Conservation (phyloP, 371 early-diverging fungal species). For the Mortierella sp. region DNA sequence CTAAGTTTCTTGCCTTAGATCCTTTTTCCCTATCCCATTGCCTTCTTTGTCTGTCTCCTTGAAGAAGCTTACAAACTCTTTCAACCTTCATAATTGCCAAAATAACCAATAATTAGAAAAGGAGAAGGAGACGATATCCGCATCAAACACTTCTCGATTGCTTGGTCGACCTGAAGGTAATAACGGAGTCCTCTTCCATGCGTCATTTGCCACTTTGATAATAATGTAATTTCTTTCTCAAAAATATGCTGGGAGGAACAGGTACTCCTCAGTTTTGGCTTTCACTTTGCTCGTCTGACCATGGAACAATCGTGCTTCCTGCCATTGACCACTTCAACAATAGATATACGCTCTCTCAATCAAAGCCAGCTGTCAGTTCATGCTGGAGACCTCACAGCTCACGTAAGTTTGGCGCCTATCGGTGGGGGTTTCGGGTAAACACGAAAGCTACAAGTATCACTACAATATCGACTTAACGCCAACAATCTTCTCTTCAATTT, state of each 20-base stretch:
- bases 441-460: background rate
- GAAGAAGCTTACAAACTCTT: background rate
- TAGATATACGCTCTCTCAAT: constrained; percentile 9
- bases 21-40: background rate
- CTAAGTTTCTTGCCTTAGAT: background rate
- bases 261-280: background rate
- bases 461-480: background rate
- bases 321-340: background rate
- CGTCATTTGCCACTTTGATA: background rate
- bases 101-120: constrained; percentile 23
- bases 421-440: background rate
- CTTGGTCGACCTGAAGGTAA: constrained; percentile 23
- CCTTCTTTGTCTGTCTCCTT: constrained; percentile 5
- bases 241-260: background rate
- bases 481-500: background rate
- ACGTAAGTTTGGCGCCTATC: constrained; percentile 14
- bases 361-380: constrained; percentile 19
- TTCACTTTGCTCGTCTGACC: background rate
- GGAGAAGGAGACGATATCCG: constrained; percentile 21
- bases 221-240: background rate
- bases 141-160: background rate
- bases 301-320: background rate
- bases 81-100: background rate
- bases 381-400: constrained; percentile 1
- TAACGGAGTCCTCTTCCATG: background rate